A percentile compares a stretch with the other conserved stretches of the same genome.
Conservation (phyloP, 2,329 filamentous ascomycete species). For the Metarhizium album region DNA sequence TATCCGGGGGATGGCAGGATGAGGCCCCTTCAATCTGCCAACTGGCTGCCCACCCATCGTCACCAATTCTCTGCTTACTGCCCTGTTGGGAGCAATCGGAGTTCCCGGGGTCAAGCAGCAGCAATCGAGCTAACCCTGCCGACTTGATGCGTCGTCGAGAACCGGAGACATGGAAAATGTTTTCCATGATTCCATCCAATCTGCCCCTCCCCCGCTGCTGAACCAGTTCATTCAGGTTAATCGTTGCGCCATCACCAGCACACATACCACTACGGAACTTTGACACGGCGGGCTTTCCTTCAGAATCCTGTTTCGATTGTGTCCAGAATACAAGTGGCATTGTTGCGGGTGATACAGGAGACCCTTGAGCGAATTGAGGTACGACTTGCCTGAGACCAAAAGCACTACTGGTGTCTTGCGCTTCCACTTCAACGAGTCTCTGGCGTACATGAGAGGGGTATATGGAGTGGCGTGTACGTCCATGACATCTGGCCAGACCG, state of each 20-base stretch:
- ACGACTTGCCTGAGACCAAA: neutral
- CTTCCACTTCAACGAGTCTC: neutral
- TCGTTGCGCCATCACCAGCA: neutral
- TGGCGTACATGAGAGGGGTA: neutral
- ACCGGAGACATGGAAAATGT: neutral
- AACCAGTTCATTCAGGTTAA: no score
- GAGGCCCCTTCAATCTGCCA: neutral
- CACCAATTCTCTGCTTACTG: neutral
- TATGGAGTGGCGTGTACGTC: constrained; percentile 2
- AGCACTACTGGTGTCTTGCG: neutral
- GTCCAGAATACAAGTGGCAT: no score
- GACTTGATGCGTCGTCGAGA: neutral
- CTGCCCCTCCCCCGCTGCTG: constrained; percentile 1
- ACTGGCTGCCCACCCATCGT: neutral
- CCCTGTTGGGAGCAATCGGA: neutral
- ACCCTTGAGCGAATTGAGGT: neutral
- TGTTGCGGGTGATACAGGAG: no score
- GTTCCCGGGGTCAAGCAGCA: neutral
- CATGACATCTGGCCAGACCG: neutral
- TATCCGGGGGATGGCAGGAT: neutral
- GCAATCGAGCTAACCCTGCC: neutral
- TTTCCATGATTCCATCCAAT: neutral
- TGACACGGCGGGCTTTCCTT: no score
- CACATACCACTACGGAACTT: no score
- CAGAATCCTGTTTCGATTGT: no score